Evolutionary conservation across 495 filamentous ascomycete genomes (phyloP).

Genomic region (Lophiotrema nucula): DNA sequence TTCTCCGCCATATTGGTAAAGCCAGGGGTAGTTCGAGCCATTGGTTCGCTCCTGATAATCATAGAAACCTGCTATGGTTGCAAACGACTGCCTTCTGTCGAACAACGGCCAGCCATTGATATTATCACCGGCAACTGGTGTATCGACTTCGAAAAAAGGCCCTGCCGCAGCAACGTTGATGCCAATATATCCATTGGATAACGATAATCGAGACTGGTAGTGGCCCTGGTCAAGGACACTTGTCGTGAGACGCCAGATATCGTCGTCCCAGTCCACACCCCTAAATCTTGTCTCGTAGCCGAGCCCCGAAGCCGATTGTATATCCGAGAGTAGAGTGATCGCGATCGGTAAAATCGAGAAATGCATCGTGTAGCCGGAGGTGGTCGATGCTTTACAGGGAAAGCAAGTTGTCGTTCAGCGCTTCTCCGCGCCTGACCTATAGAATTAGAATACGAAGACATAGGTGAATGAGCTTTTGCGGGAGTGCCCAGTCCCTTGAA

Average conservation of each 20-base stretch:
- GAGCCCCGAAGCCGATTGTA: too few relatives aligned
- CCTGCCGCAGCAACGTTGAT: conserved; percentile 59
- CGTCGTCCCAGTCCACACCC: conserved; percentile 58
- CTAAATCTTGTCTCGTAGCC: conserved; percentile 34
- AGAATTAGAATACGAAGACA: too few relatives aligned
- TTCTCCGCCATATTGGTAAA: conserved; percentile 69
- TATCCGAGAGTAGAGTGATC: conserved; percentile 4
- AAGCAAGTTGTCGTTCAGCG: too few relatives aligned
- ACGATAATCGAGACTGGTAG: conserved; percentile 61
- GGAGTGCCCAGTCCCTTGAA: too few relatives aligned
- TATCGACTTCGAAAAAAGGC: conserved; percentile 68
- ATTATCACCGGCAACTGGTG: conserved; percentile 29
- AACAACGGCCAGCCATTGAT: conserved; percentile 77
- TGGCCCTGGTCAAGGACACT: conserved; percentile 57
- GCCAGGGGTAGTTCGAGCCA: conserved; percentile 69
- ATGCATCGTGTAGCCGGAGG: too few relatives aligned
- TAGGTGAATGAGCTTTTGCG: too few relatives aligned
- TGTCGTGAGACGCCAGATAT: conserved; percentile 60
- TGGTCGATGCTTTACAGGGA: too few relatives aligned
- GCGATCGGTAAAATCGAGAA: too few relatives aligned
- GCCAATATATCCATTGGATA: conserved; percentile 60
- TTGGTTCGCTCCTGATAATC: conserved; percentile 62
- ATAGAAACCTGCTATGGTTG: conserved; percentile 73
- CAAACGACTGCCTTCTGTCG: conserved; percentile 65
- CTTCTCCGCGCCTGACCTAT: too few relatives aligned